These are phyloP conservation scores for Huiozyma naganishii DNA, from an alignment of 805 yeast species.

Conservation along the genomic window DNA sequence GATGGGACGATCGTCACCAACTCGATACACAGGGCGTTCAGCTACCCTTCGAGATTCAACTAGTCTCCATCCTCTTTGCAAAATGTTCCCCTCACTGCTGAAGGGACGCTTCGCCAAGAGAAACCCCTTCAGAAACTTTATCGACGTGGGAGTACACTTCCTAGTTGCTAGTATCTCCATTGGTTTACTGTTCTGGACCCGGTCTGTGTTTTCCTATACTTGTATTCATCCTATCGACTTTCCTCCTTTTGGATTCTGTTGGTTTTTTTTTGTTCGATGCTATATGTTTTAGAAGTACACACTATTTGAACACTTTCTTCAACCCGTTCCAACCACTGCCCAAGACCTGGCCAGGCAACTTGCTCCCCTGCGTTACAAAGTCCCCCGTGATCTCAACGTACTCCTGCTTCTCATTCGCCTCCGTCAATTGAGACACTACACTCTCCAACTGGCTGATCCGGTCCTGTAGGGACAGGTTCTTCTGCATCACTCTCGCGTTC, in stretches of 20 bases:
- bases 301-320: slow-evolving; percentile 9
- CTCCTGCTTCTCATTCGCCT: slow-evolving; percentile 15
- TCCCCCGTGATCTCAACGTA: background rate
- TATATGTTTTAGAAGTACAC: background rate
- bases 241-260: too few species aligned
- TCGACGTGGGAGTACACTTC: background rate
- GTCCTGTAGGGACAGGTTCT: slow-evolving; percentile 47
- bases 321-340: slow-evolving; percentile 12
- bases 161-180: too few species aligned
- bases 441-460: slow-evolving; percentile 35
- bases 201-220: too few species aligned
- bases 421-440: slow-evolving; percentile 30
- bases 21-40: slow-evolving; percentile 32
- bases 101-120: background rate
- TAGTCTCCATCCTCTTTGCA: slow-evolving; percentile 30
- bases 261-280: too few species aligned
- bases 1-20: slow-evolving; percentile 44
- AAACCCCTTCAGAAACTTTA: background rate
- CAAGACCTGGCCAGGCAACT: slow-evolving; percentile 3
- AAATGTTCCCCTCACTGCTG: background rate
- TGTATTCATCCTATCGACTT: too few species aligned
- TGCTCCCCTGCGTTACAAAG: background rate
- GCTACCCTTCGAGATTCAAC: slow-evolving; percentile 41
- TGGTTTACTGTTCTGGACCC: too few species aligned
- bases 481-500: slow-evolving; percentile 53